Conservation (phyloP, 495 filamentous ascomycete species). For the Monascus purpureus region DNA sequence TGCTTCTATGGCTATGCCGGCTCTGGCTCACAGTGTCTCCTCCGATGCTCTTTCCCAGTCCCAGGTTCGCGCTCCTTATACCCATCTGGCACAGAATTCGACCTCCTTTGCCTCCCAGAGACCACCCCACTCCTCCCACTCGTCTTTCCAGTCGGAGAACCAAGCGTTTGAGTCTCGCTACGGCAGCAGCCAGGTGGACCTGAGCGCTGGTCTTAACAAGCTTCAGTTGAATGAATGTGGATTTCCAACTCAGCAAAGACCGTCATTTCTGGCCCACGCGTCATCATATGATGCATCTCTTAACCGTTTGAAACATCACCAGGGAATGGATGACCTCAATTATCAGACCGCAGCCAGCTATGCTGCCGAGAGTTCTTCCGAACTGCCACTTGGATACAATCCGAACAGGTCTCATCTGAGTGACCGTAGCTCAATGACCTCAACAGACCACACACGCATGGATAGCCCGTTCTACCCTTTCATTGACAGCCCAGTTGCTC, state of each 20-base stretch:
- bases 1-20: conserved; percentile 14
- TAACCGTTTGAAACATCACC: conserved; percentile 18
- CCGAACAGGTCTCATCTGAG: conserved; percentile 12
- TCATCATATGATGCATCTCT: conserved; percentile 22
- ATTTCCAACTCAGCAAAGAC: conserved; percentile 13
- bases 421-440: conserved; percentile 32
- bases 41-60: conserved; percentile 18
- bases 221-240: conserved; percentile 22
- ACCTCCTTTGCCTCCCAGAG: conserved; percentile 20
- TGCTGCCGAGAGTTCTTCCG: conserved; percentile 12
- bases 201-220: conserved; percentile 18
- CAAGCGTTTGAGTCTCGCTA: conserved; percentile 22
- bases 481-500: conserved; percentile 31
- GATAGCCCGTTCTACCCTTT: conserved; percentile 45
- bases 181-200: conserved; percentile 16
- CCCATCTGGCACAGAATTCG: conserved; percentile 28
- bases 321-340: conserved; percentile 10
- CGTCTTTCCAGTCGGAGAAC: conserved; percentile 29
- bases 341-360: conserved; percentile 16
- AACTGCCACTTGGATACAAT: conserved; percentile 18
- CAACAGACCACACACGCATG: conserved; percentile 41
- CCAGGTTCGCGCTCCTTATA: conserved; percentile 14
- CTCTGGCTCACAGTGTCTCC: conserved; percentile 14
- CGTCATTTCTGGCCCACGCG: conserved; percentile 15
- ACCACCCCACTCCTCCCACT: conserved; percentile 20